phyloP scores from a whole-genome alignment of 331 rosid genomes.

The Pyrus hybrid region DNA sequence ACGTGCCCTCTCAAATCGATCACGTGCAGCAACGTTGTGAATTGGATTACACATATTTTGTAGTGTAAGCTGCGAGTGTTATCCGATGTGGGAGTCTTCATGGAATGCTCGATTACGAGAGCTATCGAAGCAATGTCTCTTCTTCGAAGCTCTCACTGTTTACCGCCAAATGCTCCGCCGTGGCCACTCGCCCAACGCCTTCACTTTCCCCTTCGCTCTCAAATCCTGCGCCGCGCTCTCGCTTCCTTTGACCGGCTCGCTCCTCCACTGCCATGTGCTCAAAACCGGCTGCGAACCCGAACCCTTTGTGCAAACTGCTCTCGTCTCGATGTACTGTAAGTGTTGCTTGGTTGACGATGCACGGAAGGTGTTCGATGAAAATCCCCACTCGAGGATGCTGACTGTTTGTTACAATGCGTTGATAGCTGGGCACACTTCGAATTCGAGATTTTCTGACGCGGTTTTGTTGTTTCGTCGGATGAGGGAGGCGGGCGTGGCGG shows the following conservation, averaged over 20 bases:
- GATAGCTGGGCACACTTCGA: conserved; percentile 57
- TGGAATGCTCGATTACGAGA: conserved; percentile 73
- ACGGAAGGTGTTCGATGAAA: conserved; percentile 65
- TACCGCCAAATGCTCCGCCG: conserved; percentile 73
- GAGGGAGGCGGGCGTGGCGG: conserved; percentile 32
- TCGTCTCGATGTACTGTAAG: conserved; percentile 55
- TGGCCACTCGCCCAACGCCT: conserved; percentile 56
- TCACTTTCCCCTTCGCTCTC: conserved; percentile 80
- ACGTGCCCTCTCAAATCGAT: too few relatives aligned
- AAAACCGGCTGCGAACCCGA: conserved; percentile 62
- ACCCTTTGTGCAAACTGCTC: conserved; percentile 68
- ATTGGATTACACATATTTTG: too few relatives aligned
- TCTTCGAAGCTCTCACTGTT: conserved; percentile 48
- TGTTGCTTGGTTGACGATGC: conserved; percentile 31
- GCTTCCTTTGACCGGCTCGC: conserved; percentile 50
- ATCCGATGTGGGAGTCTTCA: conserved; percentile 1
- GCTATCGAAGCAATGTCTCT: conserved; percentile 54
- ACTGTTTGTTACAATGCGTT: conserved; percentile 68
- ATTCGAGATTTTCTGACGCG: conserved; percentile 31
- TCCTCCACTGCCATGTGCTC: conserved; percentile 62
- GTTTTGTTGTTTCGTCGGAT: conserved; percentile 40
- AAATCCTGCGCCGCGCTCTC: conserved; percentile 72
- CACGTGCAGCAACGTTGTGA: too few relatives aligned
- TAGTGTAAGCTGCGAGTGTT: too few relatives aligned
- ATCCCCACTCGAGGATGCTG: conserved; percentile 16